These are phyloP conservation scores for Fusarium odoratissimum DNA, from an alignment of 2,329 filamentous ascomycete genomes.

Conservation along the genomic window DNA sequence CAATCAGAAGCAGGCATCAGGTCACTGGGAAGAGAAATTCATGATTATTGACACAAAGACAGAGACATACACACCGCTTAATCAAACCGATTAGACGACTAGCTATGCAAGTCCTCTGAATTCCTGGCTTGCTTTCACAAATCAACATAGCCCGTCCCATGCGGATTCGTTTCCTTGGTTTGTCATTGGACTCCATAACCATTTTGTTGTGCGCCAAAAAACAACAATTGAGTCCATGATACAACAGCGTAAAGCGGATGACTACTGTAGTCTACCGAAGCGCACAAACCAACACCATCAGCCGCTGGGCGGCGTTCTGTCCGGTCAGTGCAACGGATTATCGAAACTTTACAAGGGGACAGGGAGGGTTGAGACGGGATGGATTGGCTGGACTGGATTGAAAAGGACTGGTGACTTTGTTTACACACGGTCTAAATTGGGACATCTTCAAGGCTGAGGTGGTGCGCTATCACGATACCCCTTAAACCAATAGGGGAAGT, in stretches of 20 bases:
- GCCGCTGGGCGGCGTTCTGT: conserved; percentile 25
- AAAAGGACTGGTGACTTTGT: conserved; percentile 4
- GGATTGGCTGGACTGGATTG: conserved; percentile 24
- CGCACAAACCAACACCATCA: conserved; percentile 10
- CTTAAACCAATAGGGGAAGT: conserved; percentile 10
- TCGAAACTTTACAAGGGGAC: conserved; percentile 19
- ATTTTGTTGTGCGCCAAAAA: conserved; percentile 6
- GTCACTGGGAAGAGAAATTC: neutral
- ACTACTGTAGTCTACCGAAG: conserved; percentile 13
- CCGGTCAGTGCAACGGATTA: conserved; percentile 33
- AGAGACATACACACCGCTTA: conserved; percentile 28
- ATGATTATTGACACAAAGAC: neutral
- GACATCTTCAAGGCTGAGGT: conserved; percentile 36
- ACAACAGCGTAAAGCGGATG: conserved; percentile 17
- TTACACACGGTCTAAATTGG: conserved; percentile 24
- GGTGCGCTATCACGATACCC: conserved; percentile 36
- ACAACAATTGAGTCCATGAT: conserved; percentile 5
- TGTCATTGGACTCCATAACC: conserved; percentile 25
- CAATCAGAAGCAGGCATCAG: neutral
- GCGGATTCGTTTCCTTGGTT: conserved; percentile 9
- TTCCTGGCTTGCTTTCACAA: conserved; percentile 13
- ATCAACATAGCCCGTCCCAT: conserved; percentile 14
- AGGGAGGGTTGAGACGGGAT: conserved; percentile 18
- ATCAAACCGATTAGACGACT: neutral
- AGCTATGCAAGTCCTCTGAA: neutral